phyloP scores from a whole-genome alignment of 768 basidiomycete genomes.

The Pisolithus microcarpus region DNA sequence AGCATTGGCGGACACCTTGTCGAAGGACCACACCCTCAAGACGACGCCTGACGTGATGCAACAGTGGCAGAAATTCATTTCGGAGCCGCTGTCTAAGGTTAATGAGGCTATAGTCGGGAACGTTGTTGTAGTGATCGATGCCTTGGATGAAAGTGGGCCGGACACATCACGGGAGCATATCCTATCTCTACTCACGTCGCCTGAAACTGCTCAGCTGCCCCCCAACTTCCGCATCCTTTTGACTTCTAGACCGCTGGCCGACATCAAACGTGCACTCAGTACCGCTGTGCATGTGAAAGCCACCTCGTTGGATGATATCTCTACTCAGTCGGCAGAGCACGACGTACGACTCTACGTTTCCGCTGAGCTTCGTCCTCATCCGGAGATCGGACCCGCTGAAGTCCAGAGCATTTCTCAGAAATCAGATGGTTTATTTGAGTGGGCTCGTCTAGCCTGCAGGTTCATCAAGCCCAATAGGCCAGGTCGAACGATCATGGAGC shows the following conservation, averaged over 20 bases:
- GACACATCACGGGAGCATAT: slow-evolving; percentile 1
- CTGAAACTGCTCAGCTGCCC: not conserved
- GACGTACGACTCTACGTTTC: not conserved
- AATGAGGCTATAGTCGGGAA: slow-evolving; percentile 9
- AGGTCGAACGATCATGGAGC: no score
- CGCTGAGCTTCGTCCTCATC: not conserved
- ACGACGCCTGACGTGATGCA: not conserved
- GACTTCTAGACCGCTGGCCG: slow-evolving; percentile 3
- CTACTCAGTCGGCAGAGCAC: not conserved
- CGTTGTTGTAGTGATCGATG: slow-evolving; percentile 24
- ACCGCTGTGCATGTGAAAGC: not conserved
- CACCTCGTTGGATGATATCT: not conserved
- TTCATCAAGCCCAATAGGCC: no score
- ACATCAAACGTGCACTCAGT: not conserved
- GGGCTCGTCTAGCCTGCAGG: no score
- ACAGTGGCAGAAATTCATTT: slow-evolving; percentile 14
- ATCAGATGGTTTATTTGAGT: no score
- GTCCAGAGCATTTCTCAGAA: no score
- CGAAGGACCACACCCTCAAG: not conserved
- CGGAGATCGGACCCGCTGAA: no score
- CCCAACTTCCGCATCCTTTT: not conserved
- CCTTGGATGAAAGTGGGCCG: slow-evolving; percentile 12
- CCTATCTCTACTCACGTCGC: slow-evolving; percentile 5
- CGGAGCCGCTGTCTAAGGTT: slow-evolving; percentile 7
- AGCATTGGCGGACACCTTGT: not conserved